Percentiles rank a stretch among this genome's conserved stretches.
These are phyloP conservation scores for Ciborinia camelliae DNA, from an alignment of 2,329 filamentous ascomycete species.

Conservation along the genomic window DNA sequence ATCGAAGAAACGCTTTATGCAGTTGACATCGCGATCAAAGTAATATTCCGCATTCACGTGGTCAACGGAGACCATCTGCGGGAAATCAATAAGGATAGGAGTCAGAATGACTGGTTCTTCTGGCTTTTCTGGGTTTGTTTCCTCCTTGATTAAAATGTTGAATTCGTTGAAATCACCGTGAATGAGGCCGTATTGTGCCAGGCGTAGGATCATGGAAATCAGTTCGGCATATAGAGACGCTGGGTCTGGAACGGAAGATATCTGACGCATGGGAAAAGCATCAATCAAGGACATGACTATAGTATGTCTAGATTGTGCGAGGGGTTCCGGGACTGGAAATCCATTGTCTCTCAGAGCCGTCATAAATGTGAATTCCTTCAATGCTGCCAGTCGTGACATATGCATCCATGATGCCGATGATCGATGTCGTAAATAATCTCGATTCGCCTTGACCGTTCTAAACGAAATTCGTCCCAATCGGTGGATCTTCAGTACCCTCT, in stretches of 20 bases:
- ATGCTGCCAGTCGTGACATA: conserved; percentile 84
- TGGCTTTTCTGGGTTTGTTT: conserved; percentile 41
- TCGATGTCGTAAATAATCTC: conserved; percentile 87
- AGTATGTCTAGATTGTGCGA: conserved; percentile 88
- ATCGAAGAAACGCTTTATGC: conserved; percentile 91
- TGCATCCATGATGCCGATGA: conserved; percentile 94
- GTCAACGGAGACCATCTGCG: conserved; percentile 95
- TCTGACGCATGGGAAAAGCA: conserved; percentile 86
- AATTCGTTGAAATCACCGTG: conserved; percentile 99
- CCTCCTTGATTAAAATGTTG: conserved; percentile 92
- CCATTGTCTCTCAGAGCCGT: conserved; percentile 76
- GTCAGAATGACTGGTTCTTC: conserved; percentile 53
- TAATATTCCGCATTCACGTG: conserved; percentile 94
- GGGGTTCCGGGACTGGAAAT: conserved; percentile 83
- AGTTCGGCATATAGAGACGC: conserved; percentile 87
- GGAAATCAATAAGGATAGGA: conserved; percentile 93
- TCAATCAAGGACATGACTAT: conserved; percentile 95
- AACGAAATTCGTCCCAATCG: conserved; percentile 94
- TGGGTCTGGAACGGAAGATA: conserved; percentile 78
- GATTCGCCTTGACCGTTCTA: conserved; percentile 90
- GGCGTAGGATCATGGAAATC: conserved; percentile 76
- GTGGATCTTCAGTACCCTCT: conserved; percentile 92
- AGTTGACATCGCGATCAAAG: conserved; percentile 93
- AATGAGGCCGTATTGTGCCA: conserved; percentile 85
- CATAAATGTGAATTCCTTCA: conserved; percentile 97